Percentiles rank a stretch among this genome's conserved stretches.
These are phyloP conservation scores for Tulasnella sp. DNA, from an alignment of 768 basidiomycete genomes.

Conservation along the genomic window DNA sequence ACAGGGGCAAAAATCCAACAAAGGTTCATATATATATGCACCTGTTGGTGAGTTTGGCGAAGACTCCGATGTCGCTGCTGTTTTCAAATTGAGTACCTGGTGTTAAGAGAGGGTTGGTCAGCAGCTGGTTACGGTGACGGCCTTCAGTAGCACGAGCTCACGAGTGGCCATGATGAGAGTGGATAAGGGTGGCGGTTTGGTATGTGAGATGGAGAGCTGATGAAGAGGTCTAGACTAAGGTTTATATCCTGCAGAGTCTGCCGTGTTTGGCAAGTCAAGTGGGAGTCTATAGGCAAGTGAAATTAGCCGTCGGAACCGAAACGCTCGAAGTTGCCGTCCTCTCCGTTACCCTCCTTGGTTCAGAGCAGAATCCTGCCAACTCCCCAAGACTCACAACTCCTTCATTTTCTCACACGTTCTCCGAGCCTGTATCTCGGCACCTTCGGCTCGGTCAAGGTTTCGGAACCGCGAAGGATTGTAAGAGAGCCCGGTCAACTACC, in stretches of 20 bases:
- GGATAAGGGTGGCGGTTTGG: too few species aligned
- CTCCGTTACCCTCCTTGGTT: background rate
- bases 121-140: slow-evolving; percentile 1
- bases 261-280: background rate
- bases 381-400: background rate
- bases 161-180: slow-evolving; percentile 52
- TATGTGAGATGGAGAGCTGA: too few species aligned
- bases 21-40: slow-evolving; percentile 21
- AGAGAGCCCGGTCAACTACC: background rate
- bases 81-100: slow-evolving; percentile 89
- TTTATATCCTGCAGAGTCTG: background rate
- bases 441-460: background rate
- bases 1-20: background rate
- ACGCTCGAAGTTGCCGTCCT: background rate
- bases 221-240: background rate
- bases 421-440: background rate
- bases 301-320: background rate
- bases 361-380: background rate
- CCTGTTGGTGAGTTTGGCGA: slow-evolving; percentile 90
- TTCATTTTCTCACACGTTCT: background rate
- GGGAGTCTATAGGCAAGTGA: background rate
- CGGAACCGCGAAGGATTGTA: background rate
- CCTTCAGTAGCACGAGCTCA: slow-evolving; percentile 30
- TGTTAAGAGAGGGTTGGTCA: slow-evolving; percentile 3
- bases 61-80: slow-evolving; percentile 92